Percentiles rank a stretch among this genome's conserved stretches.
Conservation (phyloP, 2,329 filamentous ascomycete species). For the Cladobotryum protrusum region DNA sequence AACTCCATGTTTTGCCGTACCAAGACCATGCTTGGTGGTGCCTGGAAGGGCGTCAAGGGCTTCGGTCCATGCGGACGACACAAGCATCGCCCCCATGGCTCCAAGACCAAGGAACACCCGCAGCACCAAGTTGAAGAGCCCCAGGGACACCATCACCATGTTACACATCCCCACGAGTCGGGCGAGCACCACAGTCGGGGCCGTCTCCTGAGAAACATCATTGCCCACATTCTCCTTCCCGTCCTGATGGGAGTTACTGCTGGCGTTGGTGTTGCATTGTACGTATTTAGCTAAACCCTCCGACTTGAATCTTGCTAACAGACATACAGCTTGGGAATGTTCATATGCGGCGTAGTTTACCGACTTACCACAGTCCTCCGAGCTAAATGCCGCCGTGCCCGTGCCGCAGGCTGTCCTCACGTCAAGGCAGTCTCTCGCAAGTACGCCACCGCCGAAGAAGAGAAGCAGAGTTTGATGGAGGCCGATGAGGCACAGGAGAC, state of each 20-base stretch:
- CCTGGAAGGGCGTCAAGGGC: constrained; percentile 22
- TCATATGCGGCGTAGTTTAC: constrained; percentile 55
- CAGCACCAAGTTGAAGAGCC: constrained; percentile 14
- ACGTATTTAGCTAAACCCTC: constrained; percentile 23
- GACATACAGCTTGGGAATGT: constrained; percentile 52
- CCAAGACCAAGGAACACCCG: constrained; percentile 14
- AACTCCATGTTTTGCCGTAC: constrained; percentile 47
- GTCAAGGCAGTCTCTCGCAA: background rate
- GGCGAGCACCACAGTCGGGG: constrained; percentile 20
- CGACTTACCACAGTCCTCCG: constrained; percentile 50
- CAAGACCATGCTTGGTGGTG: constrained; percentile 28
- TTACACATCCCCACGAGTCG: constrained; percentile 8
- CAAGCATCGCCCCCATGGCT: constrained; percentile 2
- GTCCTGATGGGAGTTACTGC: constrained; percentile 62
- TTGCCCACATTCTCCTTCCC: constrained; percentile 59
- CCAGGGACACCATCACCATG: constrained; percentile 19
- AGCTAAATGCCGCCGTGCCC: constrained; percentile 12
- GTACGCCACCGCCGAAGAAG: constrained; percentile 28
- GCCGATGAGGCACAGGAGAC: constrained; percentile 23
- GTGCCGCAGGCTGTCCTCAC: constrained; percentile 11
- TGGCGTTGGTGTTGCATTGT: constrained; percentile 61
- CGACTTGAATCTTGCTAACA: constrained; percentile 20
- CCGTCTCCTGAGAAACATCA: constrained; percentile 46
- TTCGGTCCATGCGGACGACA: constrained; percentile 21
- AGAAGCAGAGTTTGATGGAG: constrained; percentile 46